Evolutionary conservation across 306 rosid genomes (phyloP), one percentile per base, ranked within the genome.

Genomic region (Dicorynia guianensis): DNA sequence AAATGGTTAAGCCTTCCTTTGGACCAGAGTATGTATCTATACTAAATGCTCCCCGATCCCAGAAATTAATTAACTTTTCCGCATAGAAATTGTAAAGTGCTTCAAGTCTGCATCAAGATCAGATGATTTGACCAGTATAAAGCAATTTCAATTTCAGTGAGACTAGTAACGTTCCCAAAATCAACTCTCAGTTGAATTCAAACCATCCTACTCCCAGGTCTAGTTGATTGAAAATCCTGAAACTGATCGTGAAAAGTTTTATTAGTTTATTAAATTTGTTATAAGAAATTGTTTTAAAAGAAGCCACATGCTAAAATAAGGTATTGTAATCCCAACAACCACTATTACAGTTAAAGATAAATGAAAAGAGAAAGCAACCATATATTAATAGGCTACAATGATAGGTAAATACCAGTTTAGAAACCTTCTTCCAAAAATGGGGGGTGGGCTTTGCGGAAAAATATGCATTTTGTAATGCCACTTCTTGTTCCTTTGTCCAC

Each of bases 371-470:
- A 25, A 7, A 38, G 13, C 33, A 38, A 40, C 19, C 44, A 40
- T 36, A 7, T 11, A 69, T 70, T 8, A 66, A 65, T 59, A 36
- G 54, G 59, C 20, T 14, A 68, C 38, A 7, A 73, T 61, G 36
- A 49, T 47, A 66, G 71, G 25, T 33, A 38, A 34, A 33, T 90
- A 94, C 98, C 97, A 87, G 70, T 65, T 83, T 86, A 5, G 96
- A 82, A 68, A 94, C 97, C 55, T 87, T 89, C 89, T 91, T 94
- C 98, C 98, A 94, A 87, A 94, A 94, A 68, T 83, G 76, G 12
- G 98, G 96, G 8, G 92, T 88, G 4, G 97, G 98, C 79, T 83
- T 92, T 30, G 88, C 85, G 44, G 78, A 63, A 25, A 85, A 52
- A 82, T 87, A 94, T 30, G 98, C 95, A 72, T 63, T 90, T 63